Evolutionary conservation across 345 rosid species (phyloP).

Genomic region (Boechera divaricarpa): DNA sequence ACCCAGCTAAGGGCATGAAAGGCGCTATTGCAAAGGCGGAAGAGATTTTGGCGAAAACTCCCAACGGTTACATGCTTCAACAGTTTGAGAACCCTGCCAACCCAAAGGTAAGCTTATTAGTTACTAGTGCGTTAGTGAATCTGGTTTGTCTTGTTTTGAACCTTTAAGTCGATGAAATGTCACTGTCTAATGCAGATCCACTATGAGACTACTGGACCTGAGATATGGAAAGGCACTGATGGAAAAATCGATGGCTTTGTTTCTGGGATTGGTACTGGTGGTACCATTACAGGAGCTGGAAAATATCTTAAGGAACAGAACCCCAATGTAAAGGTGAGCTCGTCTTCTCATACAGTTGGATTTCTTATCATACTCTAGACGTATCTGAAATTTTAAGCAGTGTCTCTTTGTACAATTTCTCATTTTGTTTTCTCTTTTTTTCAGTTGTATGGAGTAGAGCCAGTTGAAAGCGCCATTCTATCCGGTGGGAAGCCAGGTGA

Average conservation of each 20-base stretch:
- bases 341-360: not conserved
- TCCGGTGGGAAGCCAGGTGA: conserved; percentile 94
- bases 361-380: not conserved
- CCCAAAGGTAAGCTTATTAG: conserved; percentile 64
- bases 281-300: conserved; percentile 89
- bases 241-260: conserved; percentile 87
- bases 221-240: conserved; percentile 83
- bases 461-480: conserved; percentile 79
- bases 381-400: no score
- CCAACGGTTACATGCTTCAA: conserved; percentile 84
- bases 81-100: conserved; percentile 93
- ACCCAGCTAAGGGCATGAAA: conserved; percentile 92
- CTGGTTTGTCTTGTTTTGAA: conserved; percentile 10
- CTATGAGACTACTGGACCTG: conserved; percentile 94
- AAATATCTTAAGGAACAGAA: conserved; percentile 85
- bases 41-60: conserved; percentile 77
- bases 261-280: conserved; percentile 97
- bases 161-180: not conserved
- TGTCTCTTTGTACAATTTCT: conserved; percentile 26
- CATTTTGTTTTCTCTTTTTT: conserved; percentile 29
- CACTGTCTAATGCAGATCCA: conserved; percentile 58
- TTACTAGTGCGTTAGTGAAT: conserved; percentile 1
- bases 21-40: conserved; percentile 94
- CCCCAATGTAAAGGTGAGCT: conserved; percentile 67
- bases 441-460: conserved; percentile 85